These are phyloP conservation scores for Neurospora hispaniola DNA, from an alignment of 495 filamentous ascomycete species.

Conservation along the genomic window DNA sequence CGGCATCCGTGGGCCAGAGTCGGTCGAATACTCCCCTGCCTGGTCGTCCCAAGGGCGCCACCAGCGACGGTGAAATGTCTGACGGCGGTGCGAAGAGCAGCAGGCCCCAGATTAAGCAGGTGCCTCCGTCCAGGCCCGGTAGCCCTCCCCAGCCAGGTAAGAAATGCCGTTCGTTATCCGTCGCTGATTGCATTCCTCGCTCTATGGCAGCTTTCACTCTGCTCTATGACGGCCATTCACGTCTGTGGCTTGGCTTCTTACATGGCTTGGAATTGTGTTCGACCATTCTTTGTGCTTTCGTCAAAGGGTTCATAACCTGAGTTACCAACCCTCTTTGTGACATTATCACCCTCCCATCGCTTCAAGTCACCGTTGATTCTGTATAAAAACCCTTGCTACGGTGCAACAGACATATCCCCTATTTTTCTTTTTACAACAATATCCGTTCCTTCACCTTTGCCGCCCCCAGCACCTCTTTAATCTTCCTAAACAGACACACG, in stretches of 20 bases:
- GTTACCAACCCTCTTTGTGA: not conserved
- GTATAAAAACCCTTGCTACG: not conserved
- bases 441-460: not conserved
- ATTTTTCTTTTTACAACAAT: not conserved
- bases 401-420: not conserved
- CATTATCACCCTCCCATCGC: not conserved
- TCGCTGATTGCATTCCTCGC: not conserved
- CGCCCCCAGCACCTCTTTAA: not conserved
- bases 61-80: conserved; percentile 72
- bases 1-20: conserved; percentile 31
- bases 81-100: conserved; percentile 46
- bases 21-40: conserved; percentile 45
- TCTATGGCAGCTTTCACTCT: not conserved
- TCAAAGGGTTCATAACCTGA: not conserved
- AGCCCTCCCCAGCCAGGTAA: conserved; percentile 34
- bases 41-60: conserved; percentile 52
- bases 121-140: conserved; percentile 42
- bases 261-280: not conserved
- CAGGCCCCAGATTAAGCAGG: conserved; percentile 13
- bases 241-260: not conserved
- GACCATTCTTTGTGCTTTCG: not conserved
- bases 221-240: not conserved
- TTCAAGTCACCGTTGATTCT: not conserved
- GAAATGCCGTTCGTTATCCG: not conserved
- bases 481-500: not conserved